Evolutionary conservation across 2,329 filamentous ascomycete species (phyloP), one percentile per base, ranked within the genome.

Genomic region (Colletotrichum sp.): DNA sequence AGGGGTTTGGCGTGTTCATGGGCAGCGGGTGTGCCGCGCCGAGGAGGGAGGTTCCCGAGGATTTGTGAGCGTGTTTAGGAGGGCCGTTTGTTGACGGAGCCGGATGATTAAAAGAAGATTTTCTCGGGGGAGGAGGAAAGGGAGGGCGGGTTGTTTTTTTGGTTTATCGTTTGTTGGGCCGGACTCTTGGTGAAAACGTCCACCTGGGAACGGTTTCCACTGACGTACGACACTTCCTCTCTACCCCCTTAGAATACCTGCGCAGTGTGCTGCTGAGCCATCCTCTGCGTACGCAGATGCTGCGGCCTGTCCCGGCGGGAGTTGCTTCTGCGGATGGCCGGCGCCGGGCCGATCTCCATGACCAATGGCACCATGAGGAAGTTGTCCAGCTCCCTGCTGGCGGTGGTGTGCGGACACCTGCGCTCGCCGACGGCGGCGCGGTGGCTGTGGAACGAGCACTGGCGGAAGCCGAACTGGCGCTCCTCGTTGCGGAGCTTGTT

Each of bases 401-500:
- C 67, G 25, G 61, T 74, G 27, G 70, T 75, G 78, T 91, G 87
- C 16, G 89, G 90, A 75, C 90, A 92, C n/a, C 82, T 83, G 7
- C 86, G 86, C 81, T 92, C 87, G 25, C 89, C 90, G 39, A 91
- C 89, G 9, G 85, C 82, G 6, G 88, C 86, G 25, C 90, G 86
- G 79, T 92, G 90, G 48, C 88, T 90, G 80, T 92, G 90, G 78
- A 92, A 92, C 15, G 89, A 90, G 81, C 90, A 92, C 81, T 90
- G 89, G 28, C 90, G 86, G 81, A 91, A 92, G n/a, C 90, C 90
- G 79, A 91, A 91, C 67, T 88, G 85, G 43, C 90, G 88, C 83
- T 91, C 88, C 61, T 90, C 90, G 81, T 88, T 90, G 76, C 87
- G 85, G 27, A 92, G 84, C 71, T 85, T 84, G 84, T 92, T 92